Conservation (phyloP, 2,329 filamentous ascomycete species). For the Furcasterigmium furcatum region DNA sequence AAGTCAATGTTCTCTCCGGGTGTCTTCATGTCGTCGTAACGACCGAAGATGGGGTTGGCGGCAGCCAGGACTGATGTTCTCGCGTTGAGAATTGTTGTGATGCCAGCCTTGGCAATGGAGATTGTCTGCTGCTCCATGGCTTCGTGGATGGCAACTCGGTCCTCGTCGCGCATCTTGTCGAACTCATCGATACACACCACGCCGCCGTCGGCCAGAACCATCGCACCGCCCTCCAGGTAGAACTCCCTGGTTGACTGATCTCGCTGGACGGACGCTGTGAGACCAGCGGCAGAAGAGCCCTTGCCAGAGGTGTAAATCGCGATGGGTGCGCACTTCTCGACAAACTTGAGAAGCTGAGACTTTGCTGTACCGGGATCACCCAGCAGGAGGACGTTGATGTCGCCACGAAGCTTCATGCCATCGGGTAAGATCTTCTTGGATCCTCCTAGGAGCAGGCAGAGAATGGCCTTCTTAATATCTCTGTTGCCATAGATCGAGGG, state of each 20-base stretch:
- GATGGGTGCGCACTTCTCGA: conserved; percentile 93
- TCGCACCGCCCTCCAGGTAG: conserved; percentile 95
- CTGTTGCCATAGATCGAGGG: conserved; percentile 95
- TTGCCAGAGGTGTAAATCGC: conserved; percentile 99
- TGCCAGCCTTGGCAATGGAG: conserved; percentile 96
- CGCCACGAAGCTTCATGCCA: conserved; percentile 94
- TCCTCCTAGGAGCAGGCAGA: conserved; percentile 88
- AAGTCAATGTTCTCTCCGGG: conserved; percentile 99
- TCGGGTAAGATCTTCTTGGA: conserved; percentile 98
- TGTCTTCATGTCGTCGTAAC: conserved; percentile 96
- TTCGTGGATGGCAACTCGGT: conserved; percentile 96
- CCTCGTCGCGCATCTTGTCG: conserved; percentile 99
- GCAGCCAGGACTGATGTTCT: conserved; percentile 92
- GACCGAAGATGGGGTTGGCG: conserved; percentile 95
- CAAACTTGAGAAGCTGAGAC: conserved; percentile 94
- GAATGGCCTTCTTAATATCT: conserved; percentile 96
- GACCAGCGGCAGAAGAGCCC: conserved; percentile 93
- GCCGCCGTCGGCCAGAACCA: conserved; percentile 95
- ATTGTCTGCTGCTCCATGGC: conserved; percentile 99
- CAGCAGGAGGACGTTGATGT: conserved; percentile 95
- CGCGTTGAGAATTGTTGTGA: conserved; percentile 96
- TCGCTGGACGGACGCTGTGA: conserved; percentile 94
- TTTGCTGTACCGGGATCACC: conserved; percentile 98
- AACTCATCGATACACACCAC: conserved; percentile 99
- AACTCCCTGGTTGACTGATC: conserved; percentile 92